Evolutionary conservation across 2,329 filamentous ascomycete genomes (phyloP), one percentile per base, ranked within the genome.

Genomic region (Pseudocercospora fuligena): DNA sequence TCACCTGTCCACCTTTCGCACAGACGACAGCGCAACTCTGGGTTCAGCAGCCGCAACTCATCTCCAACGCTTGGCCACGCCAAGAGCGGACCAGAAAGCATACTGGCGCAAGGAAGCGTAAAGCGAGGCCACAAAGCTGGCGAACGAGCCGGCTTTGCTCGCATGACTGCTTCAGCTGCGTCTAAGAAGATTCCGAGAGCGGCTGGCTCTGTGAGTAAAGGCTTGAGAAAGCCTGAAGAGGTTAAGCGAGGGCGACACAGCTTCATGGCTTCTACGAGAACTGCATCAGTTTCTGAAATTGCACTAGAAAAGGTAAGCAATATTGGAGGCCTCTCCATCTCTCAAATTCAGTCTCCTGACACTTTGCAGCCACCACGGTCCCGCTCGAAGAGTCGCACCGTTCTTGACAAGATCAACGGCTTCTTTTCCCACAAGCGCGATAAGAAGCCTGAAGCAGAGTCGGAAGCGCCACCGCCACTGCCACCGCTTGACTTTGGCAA

Each of bases 391-490:
- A 73, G 74, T 47, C 72, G 72, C 2, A 60, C 69, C 8, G 66
- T 76, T 6, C 61, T 76, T 14, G 70, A 75, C 66, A 77, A 75
- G 63, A 56, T 77, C 58, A 73, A 73, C 19, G 73, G 70, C 11
- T 60, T 77, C n/a, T 75, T 76, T 63, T 66, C 71, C 1, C 61
- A 65, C 49, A 74, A 70, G 66, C 70, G 70, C n/a, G 71, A 75
- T 9, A 74, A 72, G 64, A 70, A 73, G 61, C 23, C 60, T 1
- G 56, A 58, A 14, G 31, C 11, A 1, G 33, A 4, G 7, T 43
- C 16, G 5, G 40, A 43, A 43, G 31, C 14, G 9, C 56, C 56
- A 43, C 56, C 56, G 1, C 56, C 56, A 40, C 6, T 58, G 31
- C 56, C 56, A 14, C 56, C 14, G 19, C n/a, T 58, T 6, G 56